Evolutionary conservation across 2,329 filamentous ascomycete genomes (phyloP).

Genomic region (Conoideocrella luteorostrata): DNA sequence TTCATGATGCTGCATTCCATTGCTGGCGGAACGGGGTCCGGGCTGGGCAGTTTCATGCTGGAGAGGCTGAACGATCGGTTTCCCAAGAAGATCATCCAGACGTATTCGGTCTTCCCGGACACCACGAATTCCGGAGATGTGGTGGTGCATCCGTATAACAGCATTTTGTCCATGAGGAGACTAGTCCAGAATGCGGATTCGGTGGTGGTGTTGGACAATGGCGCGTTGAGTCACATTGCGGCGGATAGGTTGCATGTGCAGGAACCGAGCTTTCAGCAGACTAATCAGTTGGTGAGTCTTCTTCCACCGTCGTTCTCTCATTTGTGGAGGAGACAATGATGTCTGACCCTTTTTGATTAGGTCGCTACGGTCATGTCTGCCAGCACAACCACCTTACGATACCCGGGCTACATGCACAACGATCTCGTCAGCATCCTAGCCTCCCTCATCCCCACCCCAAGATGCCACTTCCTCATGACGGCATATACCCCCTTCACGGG

Average conservation of each 20-base stretch:
- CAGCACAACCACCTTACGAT: conserved; percentile 90
- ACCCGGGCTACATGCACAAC: conserved; percentile 99
- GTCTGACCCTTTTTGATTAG: conserved; percentile 29
- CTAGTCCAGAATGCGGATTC: conserved; percentile 95
- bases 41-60: conserved; percentile 89
- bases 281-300: conserved; percentile 72
- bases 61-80: conserved; percentile 96
- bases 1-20: conserved; percentile 99
- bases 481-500: conserved; percentile 97
- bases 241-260: conserved; percentile 92
- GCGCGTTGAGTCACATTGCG: conserved; percentile 85
- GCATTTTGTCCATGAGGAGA: conserved; percentile 81
- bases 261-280: conserved; percentile 93
- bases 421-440: conserved; percentile 96
- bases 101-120: conserved; percentile 97
- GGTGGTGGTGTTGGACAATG: conserved; percentile 95
- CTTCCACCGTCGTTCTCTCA: no score
- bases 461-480: conserved; percentile 97
- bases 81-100: conserved; percentile 98
- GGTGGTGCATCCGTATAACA: conserved; percentile 98
- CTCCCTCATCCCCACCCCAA: conserved; percentile 89
- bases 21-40: conserved; percentile 91
- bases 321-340: no score
- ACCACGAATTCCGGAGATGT: conserved; percentile 82
- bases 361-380: conserved; percentile 98